Evolutionary conservation across 805 yeast species (phyloP).

Genomic region (Wickerhamiella azymoides): DNA sequence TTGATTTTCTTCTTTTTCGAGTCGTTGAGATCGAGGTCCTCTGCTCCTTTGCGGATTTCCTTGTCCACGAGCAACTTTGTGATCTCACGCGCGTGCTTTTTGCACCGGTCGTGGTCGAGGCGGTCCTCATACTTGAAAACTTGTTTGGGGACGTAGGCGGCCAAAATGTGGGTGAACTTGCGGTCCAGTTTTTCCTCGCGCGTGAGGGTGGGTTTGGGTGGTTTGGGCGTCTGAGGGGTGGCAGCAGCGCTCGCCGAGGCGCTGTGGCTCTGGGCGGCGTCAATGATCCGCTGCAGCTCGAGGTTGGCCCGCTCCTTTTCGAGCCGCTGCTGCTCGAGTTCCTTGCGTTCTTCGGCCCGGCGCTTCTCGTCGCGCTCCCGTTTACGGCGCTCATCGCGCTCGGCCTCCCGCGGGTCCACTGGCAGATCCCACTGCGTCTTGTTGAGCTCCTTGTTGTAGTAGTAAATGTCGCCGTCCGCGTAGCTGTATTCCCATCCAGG

Average conservation of each 20-base stretch:
- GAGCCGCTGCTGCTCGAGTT: constrained; percentile 11
- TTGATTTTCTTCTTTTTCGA: constrained; percentile 59
- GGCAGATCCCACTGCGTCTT: constrained; percentile 53
- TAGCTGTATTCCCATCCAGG: constrained; percentile 52
- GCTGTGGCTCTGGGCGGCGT: constrained; percentile 13
- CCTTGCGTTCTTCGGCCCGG: constrained; percentile 16
- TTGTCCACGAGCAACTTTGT: constrained; percentile 53
- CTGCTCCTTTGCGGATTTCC: constrained; percentile 35
- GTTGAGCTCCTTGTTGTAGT: constrained; percentile 37
- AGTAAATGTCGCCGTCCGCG: constrained; percentile 34
- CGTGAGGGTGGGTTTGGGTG: constrained; percentile 15
- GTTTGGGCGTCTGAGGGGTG: constrained; percentile 1
- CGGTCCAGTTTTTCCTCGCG: constrained; percentile 11
- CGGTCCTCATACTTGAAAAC: constrained; percentile 50
- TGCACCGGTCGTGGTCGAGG: constrained; percentile 59
- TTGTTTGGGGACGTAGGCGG: constrained; percentile 65
- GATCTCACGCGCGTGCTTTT: constrained; percentile 67
- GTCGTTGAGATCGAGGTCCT: constrained; percentile 42
- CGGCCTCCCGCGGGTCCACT: constrained; percentile 19
- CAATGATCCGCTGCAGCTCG: constrained; percentile 23
- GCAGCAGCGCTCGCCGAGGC: background rate
- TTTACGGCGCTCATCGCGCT: constrained; percentile 10
- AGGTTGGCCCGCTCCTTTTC: constrained; percentile 24
- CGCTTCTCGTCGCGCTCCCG: constrained; percentile 13
- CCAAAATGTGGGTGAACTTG: constrained; percentile 32